Evolutionary conservation across 495 filamentous ascomycete species (phyloP).

Genomic region (Tuber umbilicatum): DNA sequence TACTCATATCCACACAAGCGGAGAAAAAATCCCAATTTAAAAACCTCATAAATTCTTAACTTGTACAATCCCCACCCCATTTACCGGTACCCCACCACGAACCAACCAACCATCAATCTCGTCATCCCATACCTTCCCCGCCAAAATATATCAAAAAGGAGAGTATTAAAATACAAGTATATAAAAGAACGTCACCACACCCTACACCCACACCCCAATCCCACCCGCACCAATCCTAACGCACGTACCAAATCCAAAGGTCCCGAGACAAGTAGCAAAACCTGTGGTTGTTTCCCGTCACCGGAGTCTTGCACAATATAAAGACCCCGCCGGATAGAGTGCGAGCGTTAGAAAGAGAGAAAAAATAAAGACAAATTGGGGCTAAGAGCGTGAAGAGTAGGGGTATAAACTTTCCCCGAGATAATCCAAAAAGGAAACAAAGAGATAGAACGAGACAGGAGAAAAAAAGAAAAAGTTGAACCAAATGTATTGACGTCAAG

Average conservation of each 20-base stretch:
- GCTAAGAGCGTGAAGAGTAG: background rate
- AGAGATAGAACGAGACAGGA: slow-evolving; percentile 1
- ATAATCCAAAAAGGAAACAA: slow-evolving; percentile 11
- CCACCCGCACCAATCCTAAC: background rate
- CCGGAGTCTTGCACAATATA: background rate
- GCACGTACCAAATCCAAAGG: background rate
- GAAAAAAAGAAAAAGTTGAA: slow-evolving; percentile 8
- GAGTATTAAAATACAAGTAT: slow-evolving; percentile 4
- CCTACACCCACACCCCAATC: background rate
- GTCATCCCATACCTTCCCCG: background rate
- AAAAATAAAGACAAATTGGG: background rate
- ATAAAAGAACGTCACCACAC: background rate
- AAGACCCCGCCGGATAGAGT: background rate
- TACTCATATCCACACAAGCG: background rate
- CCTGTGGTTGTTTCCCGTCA: background rate
- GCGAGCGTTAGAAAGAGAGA: background rate
- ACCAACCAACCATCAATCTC: background rate
- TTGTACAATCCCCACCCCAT: background rate
- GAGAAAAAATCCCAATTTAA: background rate
- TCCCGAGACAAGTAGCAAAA: background rate
- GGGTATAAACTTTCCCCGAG: background rate
- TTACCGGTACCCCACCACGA: background rate
- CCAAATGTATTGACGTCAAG: background rate
- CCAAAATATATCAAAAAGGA: background rate
- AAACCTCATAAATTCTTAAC: slow-evolving; percentile 3